Percentiles rank a stretch among this genome's conserved stretches.
Conservation (phyloP, 2,329 filamentous ascomycete species). For the Colletotrichum graminicola region DNA sequence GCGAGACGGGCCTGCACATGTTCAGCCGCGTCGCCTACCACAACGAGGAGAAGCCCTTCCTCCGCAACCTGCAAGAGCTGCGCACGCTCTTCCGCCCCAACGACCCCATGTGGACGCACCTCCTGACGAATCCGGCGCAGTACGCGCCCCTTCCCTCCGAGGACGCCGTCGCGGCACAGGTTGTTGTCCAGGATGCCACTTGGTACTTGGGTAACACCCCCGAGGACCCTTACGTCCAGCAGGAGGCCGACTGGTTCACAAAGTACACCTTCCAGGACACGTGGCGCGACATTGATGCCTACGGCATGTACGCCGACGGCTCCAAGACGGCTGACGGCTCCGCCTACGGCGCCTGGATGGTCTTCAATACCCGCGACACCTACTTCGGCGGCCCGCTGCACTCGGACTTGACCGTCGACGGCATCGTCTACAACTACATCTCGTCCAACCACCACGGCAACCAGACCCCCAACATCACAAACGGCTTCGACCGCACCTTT, state of each 20-base stretch:
- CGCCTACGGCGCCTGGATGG: constrained; percentile 69
- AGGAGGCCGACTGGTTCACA: constrained; percentile 70
- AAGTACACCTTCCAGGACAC: constrained; percentile 71
- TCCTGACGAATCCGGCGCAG: constrained; percentile 65
- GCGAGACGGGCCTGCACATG: constrained; percentile 70
- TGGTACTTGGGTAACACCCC: constrained; percentile 68
- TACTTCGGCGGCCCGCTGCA: constrained; percentile 70
- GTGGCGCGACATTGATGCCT: constrained; percentile 67
- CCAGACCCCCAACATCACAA: constrained; percentile 70
- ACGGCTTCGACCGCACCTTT: constrained; percentile 72
- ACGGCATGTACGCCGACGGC: constrained; percentile 58
- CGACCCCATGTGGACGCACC: constrained; percentile 68
- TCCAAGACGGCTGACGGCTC: constrained; percentile 59
- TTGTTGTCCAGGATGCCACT: constrained; percentile 70
- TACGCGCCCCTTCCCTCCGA: constrained; percentile 64
- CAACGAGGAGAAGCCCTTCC: constrained; percentile 64
- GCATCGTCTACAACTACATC: constrained; percentile 72
- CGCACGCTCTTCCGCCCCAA: constrained; percentile 70
- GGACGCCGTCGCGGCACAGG: constrained; percentile 54
- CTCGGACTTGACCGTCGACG: constrained; percentile 70
- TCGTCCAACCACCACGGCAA: constrained; percentile 71
- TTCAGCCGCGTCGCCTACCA: constrained; percentile 69
- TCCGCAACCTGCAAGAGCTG: constrained; percentile 69
- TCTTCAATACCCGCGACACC: constrained; percentile 71
- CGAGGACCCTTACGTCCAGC: constrained; percentile 64